Base-by-base conservation (phyloP, 2,329 filamentous ascomycete genomes). In the Phialophora tarda region DNA sequence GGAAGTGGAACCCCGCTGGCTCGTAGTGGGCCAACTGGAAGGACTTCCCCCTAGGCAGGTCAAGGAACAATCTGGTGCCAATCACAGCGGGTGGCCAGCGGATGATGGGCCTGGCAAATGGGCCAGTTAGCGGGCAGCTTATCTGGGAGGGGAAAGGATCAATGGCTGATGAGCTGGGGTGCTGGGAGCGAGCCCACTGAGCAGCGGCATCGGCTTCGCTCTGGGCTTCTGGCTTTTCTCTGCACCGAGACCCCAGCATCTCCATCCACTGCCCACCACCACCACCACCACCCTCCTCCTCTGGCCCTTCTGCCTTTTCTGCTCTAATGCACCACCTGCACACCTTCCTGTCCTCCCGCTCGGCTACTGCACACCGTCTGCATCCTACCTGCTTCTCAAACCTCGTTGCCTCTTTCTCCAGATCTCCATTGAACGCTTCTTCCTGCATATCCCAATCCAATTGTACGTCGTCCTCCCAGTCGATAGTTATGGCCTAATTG, bases 301-400 rank as follows among this genome's bases (percentile, higher is more conserved):
- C 60, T 53, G 34, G 38, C 51, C 51, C 41, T 51, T 63, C 61
- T 57, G 54, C 55, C 62, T 55, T 63, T 63, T 65, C 30, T 67
- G 68, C 68, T 69, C 68, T 70, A 70, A 70, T 70, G 68, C 68
- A 70, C 65, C 68, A 67, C 65, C 63, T 67, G 63, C 68, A 66
- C 67, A 64, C 67, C 59, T 62, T 65, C 64, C 64, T 59, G 64
- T 61, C 62, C 60, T 69, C 68, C 68, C 68, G 68, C 68, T 70
- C 68, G 68, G 68, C 68, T 70, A 70, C 65, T 63, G 61, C 61
- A 63, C 68, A 70, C 65, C 68, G 65, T 67, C 64, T 69, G 68
- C 68, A 68, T 70, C 68, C 65, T 63, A 63, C 61, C 41, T 70
- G 68, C 68, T 69, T 68, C 68, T 53, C 58, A 65, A 63, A 70